Base-by-base conservation (phyloP, 192 early-diverging fungal species). In the Coemansia sp. region DNA sequence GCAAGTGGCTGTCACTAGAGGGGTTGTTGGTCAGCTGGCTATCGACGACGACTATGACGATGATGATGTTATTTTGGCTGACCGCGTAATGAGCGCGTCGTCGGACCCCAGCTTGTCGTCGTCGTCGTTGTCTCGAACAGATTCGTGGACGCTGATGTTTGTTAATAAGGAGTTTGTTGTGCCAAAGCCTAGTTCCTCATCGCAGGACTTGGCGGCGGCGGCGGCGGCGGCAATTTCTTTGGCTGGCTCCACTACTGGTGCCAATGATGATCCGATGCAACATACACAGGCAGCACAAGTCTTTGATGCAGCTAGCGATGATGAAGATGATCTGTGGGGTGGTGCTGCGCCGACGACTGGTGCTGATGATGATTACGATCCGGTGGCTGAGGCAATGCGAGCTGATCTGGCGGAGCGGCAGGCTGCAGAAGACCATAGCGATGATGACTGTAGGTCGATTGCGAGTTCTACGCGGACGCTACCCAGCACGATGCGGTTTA, bases 71-170 rank as follows among this genome's bases (percentile, higher is more conserved):
- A 35, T 35, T 35, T 35, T 57, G 54, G 54, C 25, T 36, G 54
- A 17, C 4, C 41, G 41, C 41, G 12, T 42, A 3, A 4, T 3
- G 4, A 4, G 3, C 1, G 43, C 27, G n/a, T 27, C 9, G 27
- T 7, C 25, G 4, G 42, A 31, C 19, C 53, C 40, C 38, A 43
- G 62, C 43, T 47, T 17, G 14, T 63, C 22, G 60, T 58, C 56
- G 14, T 63, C 22, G 60, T 58, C 56, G 32, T n/a, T 58, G 56
- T 58, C 65, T 17, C 61, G 56, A 43, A 63, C 74, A 1, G 73
- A 83, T 38, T 83, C 80, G 38, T 83, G 80, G 80, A 83, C 80
- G 27, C 65, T 83, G 47, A 83, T 83, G 80, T 77, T 83, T 42
- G 72, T 83, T 37, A 83, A 67, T 54, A 73, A 74, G 58, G 80